Percentiles rank a stretch among this genome's conserved stretches.
phyloP scores from a whole-genome alignment of 768 basidiomycete species.

The Lentinula boryana region DNA sequence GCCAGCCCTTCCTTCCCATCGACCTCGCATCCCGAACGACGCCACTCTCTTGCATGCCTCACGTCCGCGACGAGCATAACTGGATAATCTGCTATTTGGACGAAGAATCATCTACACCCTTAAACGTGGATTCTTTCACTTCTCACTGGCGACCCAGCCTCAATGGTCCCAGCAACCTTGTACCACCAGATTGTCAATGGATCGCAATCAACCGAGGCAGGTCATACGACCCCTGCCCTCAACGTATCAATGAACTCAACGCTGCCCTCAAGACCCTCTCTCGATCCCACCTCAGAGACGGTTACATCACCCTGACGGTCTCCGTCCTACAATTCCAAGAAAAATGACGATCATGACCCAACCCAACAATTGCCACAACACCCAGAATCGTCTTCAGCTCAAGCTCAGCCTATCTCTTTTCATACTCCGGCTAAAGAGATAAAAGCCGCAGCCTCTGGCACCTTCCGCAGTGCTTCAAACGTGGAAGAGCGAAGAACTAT shows the following conservation, averaged over 20 bases:
- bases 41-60: neutral
- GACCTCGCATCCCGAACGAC: too few species aligned
- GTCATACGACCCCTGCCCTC: neutral
- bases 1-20: too few species aligned
- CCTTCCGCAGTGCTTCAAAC: neutral
- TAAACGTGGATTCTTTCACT: slow-evolving; percentile 21
- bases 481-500: neutral
- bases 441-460: too few species aligned
- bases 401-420: too few species aligned
- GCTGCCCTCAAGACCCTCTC: slow-evolving; percentile 16
- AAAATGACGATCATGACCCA: too few species aligned
- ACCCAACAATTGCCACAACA: too few species aligned
- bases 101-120: slow-evolving; percentile 16
- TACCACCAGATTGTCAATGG: slow-evolving; percentile 24
- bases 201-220: slow-evolving; percentile 24
- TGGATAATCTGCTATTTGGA: slow-evolving; percentile 8
- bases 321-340: slow-evolving; percentile 13
- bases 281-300: slow-evolving; percentile 12
- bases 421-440: too few species aligned
- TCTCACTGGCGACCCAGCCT: slow-evolving; percentile 33
- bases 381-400: too few species aligned
- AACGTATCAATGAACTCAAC: slow-evolving; percentile 10
- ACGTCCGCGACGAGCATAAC: neutral
- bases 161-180: slow-evolving; percentile 15
- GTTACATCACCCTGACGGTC: slow-evolving; percentile 16